Conservation (phyloP, 441 rosid species). For the Biscutella laevigata region DNA sequence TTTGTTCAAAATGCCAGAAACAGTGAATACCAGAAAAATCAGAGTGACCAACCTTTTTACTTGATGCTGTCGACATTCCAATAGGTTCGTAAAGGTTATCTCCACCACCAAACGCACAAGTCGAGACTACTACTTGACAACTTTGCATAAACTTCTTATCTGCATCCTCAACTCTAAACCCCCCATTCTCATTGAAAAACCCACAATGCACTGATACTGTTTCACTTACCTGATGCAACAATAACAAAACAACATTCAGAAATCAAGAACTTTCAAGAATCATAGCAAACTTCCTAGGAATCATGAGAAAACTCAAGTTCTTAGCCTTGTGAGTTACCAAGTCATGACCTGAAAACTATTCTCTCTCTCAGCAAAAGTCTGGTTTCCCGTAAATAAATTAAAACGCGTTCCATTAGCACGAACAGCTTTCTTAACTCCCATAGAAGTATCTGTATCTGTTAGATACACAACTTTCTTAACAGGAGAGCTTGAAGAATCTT, state of each 20-base stretch:
- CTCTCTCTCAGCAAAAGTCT: constrained; percentile 71
- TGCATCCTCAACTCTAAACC: constrained; percentile 55
- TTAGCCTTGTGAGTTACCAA: constrained; percentile 20
- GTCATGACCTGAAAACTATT: constrained; percentile 68
- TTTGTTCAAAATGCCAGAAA: too few relatives aligned
- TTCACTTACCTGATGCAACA: constrained; percentile 48
- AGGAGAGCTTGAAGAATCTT: constrained; percentile 37
- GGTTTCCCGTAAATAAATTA: constrained; percentile 78
- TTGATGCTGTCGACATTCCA: constrained; percentile 64
- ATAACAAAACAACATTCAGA: neutral
- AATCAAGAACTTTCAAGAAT: too few relatives aligned
- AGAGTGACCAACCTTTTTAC: too few relatives aligned
- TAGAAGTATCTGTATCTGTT: constrained; percentile 25
- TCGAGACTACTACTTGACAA: constrained; percentile 69
- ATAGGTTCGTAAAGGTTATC: constrained; percentile 94
- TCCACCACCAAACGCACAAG: constrained; percentile 98
- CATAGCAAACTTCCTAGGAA: too few relatives aligned
- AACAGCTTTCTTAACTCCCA: constrained; percentile 22
- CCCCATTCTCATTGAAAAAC: constrained; percentile 70
- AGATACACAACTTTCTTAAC: constrained; percentile 55
- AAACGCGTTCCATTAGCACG: constrained; percentile 42
- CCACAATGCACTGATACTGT: constrained; percentile 71
- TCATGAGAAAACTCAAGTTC: constrained; percentile 9
- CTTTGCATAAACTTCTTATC: constrained; percentile 61
- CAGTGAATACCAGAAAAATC: too few relatives aligned